A percentile compares a stretch with the other conserved stretches of the same genome.
Evolutionary conservation across 2,329 filamentous ascomycete species (phyloP).

Genomic region (Colletotrichum sidae): DNA sequence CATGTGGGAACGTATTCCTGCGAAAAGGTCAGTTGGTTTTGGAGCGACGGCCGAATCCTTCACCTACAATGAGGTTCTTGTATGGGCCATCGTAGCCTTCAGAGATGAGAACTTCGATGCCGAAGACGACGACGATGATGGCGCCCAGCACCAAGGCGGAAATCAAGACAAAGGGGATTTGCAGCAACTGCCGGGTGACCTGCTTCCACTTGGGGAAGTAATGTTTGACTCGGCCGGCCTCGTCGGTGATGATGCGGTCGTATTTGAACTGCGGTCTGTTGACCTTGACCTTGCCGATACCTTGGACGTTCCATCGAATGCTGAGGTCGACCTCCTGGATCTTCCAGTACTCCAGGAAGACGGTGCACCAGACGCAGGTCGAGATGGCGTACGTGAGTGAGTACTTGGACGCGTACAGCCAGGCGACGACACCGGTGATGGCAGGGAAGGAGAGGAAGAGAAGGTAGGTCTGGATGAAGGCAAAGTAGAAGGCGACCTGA

Average conservation of each 20-base stretch:
- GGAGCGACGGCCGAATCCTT: constrained; percentile 39
- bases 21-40: neutral
- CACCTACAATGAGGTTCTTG: constrained; percentile 69
- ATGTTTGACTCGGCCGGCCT: constrained; percentile 70
- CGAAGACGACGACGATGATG: constrained; percentile 77
- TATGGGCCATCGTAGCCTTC: constrained; percentile 79
- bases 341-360: constrained; percentile 86
- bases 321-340: constrained; percentile 78
- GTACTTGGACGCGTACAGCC: constrained; percentile 76
- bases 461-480: constrained; percentile 84
- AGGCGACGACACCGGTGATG: constrained; percentile 74
- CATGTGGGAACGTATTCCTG: constrained; percentile 80
- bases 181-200: constrained; percentile 72
- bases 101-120: constrained; percentile 79
- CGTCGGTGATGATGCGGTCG: constrained; percentile 71
- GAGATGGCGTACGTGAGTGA: constrained; percentile 76
- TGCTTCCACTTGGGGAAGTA: constrained; percentile 75
- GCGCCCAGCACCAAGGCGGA: constrained; percentile 70
- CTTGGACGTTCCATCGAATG: constrained; percentile 78
- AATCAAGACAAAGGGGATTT: constrained; percentile 75
- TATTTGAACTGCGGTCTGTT: constrained; percentile 74
- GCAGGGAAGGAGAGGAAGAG: constrained; percentile 78
- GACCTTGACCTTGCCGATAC: constrained; percentile 74
- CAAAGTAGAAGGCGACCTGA: constrained; percentile 80
- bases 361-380: constrained; percentile 76